Evolutionary conservation across 2,329 filamentous ascomycete genomes (phyloP), one percentile per base, ranked within the genome.

Genomic region (Talaromyces sp.): DNA sequence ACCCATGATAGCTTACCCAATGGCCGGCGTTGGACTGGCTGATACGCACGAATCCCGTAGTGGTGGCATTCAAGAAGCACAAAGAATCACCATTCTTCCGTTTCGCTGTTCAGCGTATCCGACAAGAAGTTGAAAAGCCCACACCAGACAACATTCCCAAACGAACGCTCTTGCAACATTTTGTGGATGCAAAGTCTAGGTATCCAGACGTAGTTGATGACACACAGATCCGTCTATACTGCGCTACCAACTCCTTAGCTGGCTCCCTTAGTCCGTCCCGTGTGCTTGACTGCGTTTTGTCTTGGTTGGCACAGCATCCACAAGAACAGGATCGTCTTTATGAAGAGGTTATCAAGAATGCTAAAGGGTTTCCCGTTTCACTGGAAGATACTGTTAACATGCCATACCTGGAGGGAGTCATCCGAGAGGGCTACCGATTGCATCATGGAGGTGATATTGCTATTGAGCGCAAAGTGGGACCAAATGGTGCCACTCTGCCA

Each of bases 371-470:
- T 28, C 53, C 53, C 4, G 53, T 56, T 2, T 56, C 40, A 15
- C 10, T 56, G 5, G 53, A 56, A 13, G 41, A 56, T 17, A 56
- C 53, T 13, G 31, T 33, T 3, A 48, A 48, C 22, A 56, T 56
- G 53, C 53, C 53, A 6, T 56, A 56, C 11, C 53, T 56, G 0
- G 53, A 48, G 19, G 53, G 53, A 9, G 35, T 56, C 2, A 56
- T 56, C 40, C 28, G 53, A 13, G 53, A 56, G 19, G 53, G 53
- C 5, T 56, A 56, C 21, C 40, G 53, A 37, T 19, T 56, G 28
- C 53, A 56, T 56, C 53, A 56, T 48, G 53, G 53, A 19, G 53
- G 53, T 10, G 53, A 56, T 21, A 56, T 56, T 36, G 53, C 53
- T 0, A 56, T 56, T 48, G 53, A 56, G 25, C 53, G 53, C 9